phyloP scores from a whole-genome alignment of 805 yeast genomes.

The Cyberlindnera amylophila region DNA sequence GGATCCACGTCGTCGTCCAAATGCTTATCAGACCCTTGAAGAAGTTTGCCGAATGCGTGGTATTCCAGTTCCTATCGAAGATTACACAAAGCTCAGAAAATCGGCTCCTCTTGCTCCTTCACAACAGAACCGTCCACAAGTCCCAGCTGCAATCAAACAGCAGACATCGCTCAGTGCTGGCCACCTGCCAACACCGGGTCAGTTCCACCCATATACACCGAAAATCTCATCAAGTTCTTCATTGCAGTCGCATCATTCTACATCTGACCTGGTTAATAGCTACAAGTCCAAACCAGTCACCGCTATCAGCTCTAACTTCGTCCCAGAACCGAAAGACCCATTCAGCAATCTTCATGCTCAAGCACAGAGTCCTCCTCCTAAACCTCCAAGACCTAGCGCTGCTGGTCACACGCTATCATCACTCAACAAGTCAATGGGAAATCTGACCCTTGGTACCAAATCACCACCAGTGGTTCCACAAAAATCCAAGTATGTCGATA shows the following conservation, averaged over 20 bases:
- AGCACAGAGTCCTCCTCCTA: slow-evolving; percentile 17
- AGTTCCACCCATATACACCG: slow-evolving; percentile 3
- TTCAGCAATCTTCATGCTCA: slow-evolving; percentile 4
- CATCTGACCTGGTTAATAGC: slow-evolving; percentile 4
- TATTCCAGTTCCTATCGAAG: slow-evolving; percentile 38
- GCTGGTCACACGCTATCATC: slow-evolving; percentile 2
- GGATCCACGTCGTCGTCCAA: slow-evolving; percentile 71
- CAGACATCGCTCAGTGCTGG: background rate
- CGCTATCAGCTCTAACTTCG: slow-evolving; percentile 6
- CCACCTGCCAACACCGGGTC: background rate
- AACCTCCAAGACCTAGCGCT: slow-evolving; percentile 21
- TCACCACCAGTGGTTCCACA: slow-evolving; percentile 13
- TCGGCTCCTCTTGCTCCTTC: slow-evolving; percentile 8
- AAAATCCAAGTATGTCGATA: slow-evolving; percentile 27
- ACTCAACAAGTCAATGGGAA: slow-evolving; percentile 24
- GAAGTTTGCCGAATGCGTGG: slow-evolving; percentile 64
- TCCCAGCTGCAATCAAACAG: background rate
- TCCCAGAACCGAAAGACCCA: slow-evolving; percentile 8
- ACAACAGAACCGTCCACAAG: slow-evolving; percentile 1
- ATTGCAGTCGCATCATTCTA: slow-evolving; percentile 3
- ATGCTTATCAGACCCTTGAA: slow-evolving; percentile 63
- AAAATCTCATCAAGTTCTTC: background rate
- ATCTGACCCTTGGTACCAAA: slow-evolving; percentile 13
- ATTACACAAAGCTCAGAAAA: slow-evolving; percentile 33
- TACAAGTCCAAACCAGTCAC: slow-evolving; percentile 4